Base-by-base conservation (phyloP, 2,329 filamentous ascomycete species). In the Fusarium guadeloupense region DNA sequence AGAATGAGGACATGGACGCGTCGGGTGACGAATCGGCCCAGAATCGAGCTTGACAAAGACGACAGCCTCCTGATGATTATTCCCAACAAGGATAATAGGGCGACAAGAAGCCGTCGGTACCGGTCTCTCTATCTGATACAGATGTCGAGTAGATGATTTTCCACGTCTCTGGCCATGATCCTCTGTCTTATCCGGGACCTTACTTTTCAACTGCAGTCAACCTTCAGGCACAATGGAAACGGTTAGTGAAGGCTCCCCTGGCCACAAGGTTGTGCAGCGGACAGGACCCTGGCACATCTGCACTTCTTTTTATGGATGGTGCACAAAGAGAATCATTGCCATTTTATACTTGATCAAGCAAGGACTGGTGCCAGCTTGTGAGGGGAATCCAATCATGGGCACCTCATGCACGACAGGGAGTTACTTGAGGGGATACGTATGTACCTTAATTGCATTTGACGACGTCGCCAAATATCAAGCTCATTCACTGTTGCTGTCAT, bases 11-110 rank as follows among this genome's bases (percentile, higher is more conserved):
- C 64, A 64, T 59, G 55, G 33, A 56, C 44, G 43, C 49, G 66
- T 70, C 56, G 66, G 66, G 62, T 70, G 68, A 70, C 66, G 59
- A 53, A 69, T 70, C 68, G 70, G 68, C 56, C 68, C 68, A 70
- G 68, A 70, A 66, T 57, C 38, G 46, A 58, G 34, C 50, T 55
- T 53, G 46, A 26, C 37, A 57, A 62, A 59, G 42, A 25, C 50
- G 43, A 23, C 47, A 40, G 23, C 35, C 54, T 53, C 37, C 46
- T 41, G 44, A 53, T 39, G 46, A 48, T 51, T 19, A 38, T 54
- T 60, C 40, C 58, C 58, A 64, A 59, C 49, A 65, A 54, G 55
- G 54, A 69, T 61, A 48, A 26, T 26, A 12, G 10, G 42, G 61
- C 48, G 56, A 66, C 45, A 45, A 54, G 39, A 48, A 38, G 23